Conservation (phyloP, 2,329 filamentous ascomycete genomes). For the Tolypocladium pustulatum region DNA sequence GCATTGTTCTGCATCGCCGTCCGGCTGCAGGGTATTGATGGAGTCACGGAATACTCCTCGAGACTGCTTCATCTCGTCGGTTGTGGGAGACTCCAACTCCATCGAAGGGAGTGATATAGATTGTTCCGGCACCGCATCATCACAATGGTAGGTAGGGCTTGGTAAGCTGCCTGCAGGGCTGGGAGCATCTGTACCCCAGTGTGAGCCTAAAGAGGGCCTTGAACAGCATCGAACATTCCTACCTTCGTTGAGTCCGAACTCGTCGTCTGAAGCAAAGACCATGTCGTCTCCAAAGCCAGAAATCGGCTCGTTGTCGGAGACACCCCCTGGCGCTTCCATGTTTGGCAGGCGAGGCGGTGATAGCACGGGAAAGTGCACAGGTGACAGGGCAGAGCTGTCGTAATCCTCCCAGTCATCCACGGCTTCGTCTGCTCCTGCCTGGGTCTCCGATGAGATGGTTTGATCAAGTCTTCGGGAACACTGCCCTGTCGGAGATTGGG, state of each 20-base stretch:
- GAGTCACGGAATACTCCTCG: background rate
- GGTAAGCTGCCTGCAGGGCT: background rate
- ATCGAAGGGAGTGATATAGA: background rate
- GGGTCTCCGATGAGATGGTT: background rate
- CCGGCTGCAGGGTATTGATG: background rate
- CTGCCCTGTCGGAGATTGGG: background rate
- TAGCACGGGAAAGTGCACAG: background rate
- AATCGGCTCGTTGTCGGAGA: background rate
- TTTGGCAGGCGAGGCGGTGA: background rate
- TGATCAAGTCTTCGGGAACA: background rate
- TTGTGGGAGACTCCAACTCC: background rate
- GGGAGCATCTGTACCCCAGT: background rate
- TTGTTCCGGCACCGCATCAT: background rate
- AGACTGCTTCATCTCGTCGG: background rate
- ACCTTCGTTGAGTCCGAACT: background rate
- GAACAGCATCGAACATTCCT: background rate
- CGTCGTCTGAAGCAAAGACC: background rate
- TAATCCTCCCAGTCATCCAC: background rate
- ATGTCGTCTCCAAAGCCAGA: background rate
- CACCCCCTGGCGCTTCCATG: background rate
- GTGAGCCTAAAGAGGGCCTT: background rate
- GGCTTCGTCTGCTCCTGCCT: background rate
- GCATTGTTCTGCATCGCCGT: background rate
- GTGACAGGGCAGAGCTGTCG: background rate
- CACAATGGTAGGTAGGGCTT: background rate